Conservation (phyloP, 257 asterid genomes). For the Primulina huaijiensis region DNA sequence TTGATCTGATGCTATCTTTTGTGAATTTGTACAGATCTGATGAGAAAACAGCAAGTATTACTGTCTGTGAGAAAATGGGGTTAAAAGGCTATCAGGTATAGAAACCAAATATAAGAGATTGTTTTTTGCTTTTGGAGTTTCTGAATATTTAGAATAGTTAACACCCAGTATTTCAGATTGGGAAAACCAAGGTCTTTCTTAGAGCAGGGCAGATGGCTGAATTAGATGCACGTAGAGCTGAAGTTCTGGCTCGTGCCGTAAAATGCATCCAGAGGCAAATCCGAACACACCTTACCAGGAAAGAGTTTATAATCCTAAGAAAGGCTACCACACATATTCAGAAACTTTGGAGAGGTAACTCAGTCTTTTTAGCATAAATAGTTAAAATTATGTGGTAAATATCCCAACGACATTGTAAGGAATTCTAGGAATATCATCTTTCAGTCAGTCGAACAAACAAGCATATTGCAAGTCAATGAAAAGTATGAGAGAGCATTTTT, state of each 20-base stretch:
- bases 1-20: background rate
- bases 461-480: background rate
- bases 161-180: conserved; percentile 51
- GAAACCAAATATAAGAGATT: conserved; percentile 8
- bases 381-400: too few relatives aligned
- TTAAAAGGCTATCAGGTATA: conserved; percentile 85
- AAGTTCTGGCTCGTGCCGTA: conserved; percentile 74
- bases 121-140: conserved; percentile 21
- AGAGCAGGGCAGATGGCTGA: conserved; percentile 99
- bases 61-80: conserved; percentile 76
- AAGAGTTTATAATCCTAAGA: conserved; percentile 60
- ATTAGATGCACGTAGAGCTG: conserved; percentile 88
- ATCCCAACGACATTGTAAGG: background rate
- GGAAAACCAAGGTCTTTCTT: conserved; percentile 88
- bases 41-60: conserved; percentile 78
- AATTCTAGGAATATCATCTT: too few relatives aligned
- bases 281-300: conserved; percentile 67
- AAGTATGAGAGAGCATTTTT: conserved; percentile 1
- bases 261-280: conserved; percentile 84
- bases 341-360: conserved; percentile 87
- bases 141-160: conserved; percentile 6
- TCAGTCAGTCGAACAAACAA: background rate
- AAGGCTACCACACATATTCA: conserved; percentile 65
- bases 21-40: conserved; percentile 49
- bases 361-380: background rate